phyloP scores from a whole-genome alignment of 2,329 filamentous ascomycete species.

The Nemania diffusa region DNA sequence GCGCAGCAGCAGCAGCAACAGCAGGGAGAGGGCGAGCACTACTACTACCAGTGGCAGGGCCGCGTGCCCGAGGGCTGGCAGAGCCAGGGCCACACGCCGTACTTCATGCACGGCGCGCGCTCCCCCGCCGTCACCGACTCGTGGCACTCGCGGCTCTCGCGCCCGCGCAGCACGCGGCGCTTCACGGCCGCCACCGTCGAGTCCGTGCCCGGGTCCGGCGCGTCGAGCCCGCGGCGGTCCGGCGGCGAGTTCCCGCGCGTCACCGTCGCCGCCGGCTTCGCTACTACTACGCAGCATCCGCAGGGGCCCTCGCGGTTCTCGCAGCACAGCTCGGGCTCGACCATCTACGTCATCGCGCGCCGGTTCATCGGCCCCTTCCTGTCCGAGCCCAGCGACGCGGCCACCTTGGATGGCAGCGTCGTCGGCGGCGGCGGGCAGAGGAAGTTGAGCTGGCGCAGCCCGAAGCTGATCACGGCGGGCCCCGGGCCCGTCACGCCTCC shows the following conservation, averaged over 20 bases:
- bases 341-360: conserved; percentile 25
- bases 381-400: conserved; percentile 20
- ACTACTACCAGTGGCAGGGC: neutral
- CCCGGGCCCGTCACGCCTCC: conserved; percentile 19
- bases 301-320: neutral
- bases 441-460: conserved; percentile 27
- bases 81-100: neutral
- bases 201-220: neutral
- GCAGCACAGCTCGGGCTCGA: conserved; percentile 21
- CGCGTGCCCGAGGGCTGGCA: neutral
- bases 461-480: conserved; percentile 21
- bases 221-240: neutral
- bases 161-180: neutral
- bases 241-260: neutral
- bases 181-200: conserved; percentile 11
- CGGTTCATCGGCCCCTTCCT: conserved; percentile 32
- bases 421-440: neutral
- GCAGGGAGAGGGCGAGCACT: neutral
- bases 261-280: neutral
- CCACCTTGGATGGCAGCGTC: neutral
- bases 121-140: conserved; percentile 24
- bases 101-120: conserved; percentile 28
- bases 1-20: neutral
- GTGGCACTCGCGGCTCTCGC: conserved; percentile 16
- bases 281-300: too few species aligned